Base-by-base conservation (phyloP, 352 stramenopile species). In the Blastocystis sp. region DNA sequence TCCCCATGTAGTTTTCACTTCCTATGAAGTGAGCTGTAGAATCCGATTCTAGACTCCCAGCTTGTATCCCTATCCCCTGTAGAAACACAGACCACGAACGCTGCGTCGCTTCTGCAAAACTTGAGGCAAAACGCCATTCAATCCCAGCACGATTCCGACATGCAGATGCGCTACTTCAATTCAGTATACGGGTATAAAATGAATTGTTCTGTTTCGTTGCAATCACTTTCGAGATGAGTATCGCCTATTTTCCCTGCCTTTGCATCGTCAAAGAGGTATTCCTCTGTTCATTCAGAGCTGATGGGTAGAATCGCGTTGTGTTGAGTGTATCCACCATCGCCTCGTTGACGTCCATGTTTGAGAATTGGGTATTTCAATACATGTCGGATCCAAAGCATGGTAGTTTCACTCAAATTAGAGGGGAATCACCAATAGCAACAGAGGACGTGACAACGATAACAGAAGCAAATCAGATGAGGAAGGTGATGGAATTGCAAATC, bases 171-270 rank as follows among this genome's bases (percentile, higher is more conserved):
- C 14, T 14, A 14, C 14, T 56, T 56, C 14, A 56, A 56, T 14
- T 17, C 5, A 7, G 5, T 17, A 14, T 56, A 56, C 14, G 48
- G 48, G 14, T 56, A 56, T 14, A 56, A 56, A 14, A 56, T 56
- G 48, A 56, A 0, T 0, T 56, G 48, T 17, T 7, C 48, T 56
- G 48, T 56, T 56, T 56, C 48, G 5, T 56, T 34, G 5, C 5
- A 56, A 56, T 14, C 48, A 56, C 48, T 7, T 17, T 56, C 34
- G 43, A 9, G 34, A 74, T 74, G 64, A 74, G 64, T 74, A 40
- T 74, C 41, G 40, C 64, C 10, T 74, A 74, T 40, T 74, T 74
- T 19, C 64, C 64, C 41, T 74, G 64, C 43, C 40, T 74, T 74
- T 28, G 17, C 17, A 45, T 74, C 19, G 14, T 53, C 11, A 41